Base-by-base conservation (phyloP, 345 rosid species). In the Citrus inodora region DNA sequence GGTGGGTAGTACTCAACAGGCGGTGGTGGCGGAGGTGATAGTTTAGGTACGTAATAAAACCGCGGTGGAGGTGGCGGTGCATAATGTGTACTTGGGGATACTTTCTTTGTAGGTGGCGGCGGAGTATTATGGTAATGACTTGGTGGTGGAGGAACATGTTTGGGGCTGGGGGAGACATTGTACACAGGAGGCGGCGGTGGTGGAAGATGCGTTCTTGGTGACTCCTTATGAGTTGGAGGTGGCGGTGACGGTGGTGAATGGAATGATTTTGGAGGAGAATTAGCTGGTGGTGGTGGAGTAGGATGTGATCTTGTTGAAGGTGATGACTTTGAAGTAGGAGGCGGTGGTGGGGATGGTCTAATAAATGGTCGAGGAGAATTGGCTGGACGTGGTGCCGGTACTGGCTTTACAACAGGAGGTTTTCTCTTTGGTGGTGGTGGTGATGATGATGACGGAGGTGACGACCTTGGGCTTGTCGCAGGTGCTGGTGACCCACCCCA, bases 301-400 rank as follows among this genome's bases (percentile, higher is more conserved):
- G 85, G 88, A 62, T 81, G 88, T 58, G 87, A 78, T 83, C 85
- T 85, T 21, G 70, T 58, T 17, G 88, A 80, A 62, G 94, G 86
- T 1, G 91, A 87, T 66, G 87, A 86, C 76, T 77, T 79, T 32
- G 85, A 88, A 4, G 84, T 66, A 24, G 91, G 87, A 27, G 91
- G 87, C 0, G 90, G 89, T 17, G 92, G 88, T 11, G 92, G 87
- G 7, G 90, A 84, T 10, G 78, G 79, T 28, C 82, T 67, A 37
- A 63, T 1, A 28, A 53, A 1, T 37, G 82, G 64, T 46, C 55
- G 78, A 22, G 73, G 81, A 0, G 83, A 27, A 9, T 71, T 74
- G 8, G 82, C 35, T 9, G 30, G 76, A 8, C 74, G 68, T 0
- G 90, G 91, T 1, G 86, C 67, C 17, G 91, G 88, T 10, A 42